These are phyloP conservation scores for Lachnellula subtilissima DNA, from an alignment of 2,329 filamentous ascomycete species.

Conservation along the genomic window DNA sequence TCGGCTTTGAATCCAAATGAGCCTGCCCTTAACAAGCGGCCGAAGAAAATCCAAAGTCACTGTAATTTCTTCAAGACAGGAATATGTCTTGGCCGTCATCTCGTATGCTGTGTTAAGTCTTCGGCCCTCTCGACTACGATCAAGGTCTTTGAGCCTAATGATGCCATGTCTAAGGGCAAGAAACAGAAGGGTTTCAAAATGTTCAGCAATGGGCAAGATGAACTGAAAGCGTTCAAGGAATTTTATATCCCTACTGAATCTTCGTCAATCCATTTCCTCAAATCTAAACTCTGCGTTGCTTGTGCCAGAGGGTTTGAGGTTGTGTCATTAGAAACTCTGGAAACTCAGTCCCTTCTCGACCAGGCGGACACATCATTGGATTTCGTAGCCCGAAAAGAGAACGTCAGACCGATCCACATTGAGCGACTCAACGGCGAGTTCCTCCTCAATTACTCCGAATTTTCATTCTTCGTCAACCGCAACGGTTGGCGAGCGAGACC, in stretches of 20 bases:
- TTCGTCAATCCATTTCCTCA: slow-evolving; percentile 96
- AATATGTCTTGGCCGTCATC: slow-evolving; percentile 86
- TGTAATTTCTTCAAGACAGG: slow-evolving; percentile 98
- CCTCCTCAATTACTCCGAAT: slow-evolving; percentile 95
- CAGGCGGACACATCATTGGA: slow-evolving; percentile 97
- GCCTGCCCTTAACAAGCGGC: slow-evolving; percentile 72
- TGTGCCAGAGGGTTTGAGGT: slow-evolving; percentile 96
- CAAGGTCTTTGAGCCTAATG: slow-evolving; percentile 98
- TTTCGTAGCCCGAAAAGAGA: slow-evolving; percentile 91
- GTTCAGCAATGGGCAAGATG: slow-evolving; percentile 89
- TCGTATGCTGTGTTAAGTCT: slow-evolving; percentile 96
- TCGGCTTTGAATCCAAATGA: slow-evolving; percentile 83
- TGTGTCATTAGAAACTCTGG: slow-evolving; percentile 92
- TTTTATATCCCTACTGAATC: slow-evolving; percentile 98
- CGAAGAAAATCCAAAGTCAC: slow-evolving; percentile 94
- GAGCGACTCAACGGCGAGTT: slow-evolving; percentile 97
- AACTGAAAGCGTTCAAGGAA: slow-evolving; percentile 95
- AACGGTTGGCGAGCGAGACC: slow-evolving; percentile 95
- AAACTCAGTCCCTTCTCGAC: slow-evolving; percentile 93
- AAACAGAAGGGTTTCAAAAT: slow-evolving; percentile 97
- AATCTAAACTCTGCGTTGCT: slow-evolving; percentile 92
- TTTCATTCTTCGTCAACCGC: slow-evolving; percentile 98
- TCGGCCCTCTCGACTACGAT: slow-evolving; percentile 91
- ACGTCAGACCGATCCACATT: slow-evolving; percentile 92
- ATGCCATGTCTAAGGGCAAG: slow-evolving; percentile 86